Evolutionary conservation across 805 yeast genomes (phyloP), one percentile per base, ranked within the genome.

Genomic region (Ogataea henricii): DNA sequence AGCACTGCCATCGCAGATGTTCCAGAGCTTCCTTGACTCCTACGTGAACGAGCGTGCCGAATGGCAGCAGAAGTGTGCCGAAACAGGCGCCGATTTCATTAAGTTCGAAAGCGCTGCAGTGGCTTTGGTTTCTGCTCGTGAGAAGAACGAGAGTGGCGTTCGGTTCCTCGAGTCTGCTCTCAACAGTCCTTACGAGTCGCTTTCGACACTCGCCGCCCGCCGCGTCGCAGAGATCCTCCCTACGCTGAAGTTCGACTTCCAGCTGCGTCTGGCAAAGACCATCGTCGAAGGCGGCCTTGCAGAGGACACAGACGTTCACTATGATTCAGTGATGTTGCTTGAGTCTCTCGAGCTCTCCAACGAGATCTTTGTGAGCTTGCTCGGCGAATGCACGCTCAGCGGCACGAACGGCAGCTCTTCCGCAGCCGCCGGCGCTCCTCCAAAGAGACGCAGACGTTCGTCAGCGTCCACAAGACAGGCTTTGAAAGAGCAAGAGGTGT

Each of bases 361-460:
- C 40, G 79, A 76, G 1, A 62, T 84, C 18, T 82, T 89, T 60
- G 77, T 80, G 40, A 72, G 77, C 6, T 64, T 88, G 18, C 73
- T 91, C 49, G 73, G 76, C 26, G 78, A 78, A 22, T 82, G 60
- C 23, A 20, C n/a, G 21, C 23, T 34, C 22, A 34, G 13, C 37
- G 13, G 23, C 22, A 12, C 37, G 10, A 27, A n/a, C 9, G 21
- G 23, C 20, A 34, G 23, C 23, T 56, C 62, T 25, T 54, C 58
- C 22, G 66, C 68, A 39, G 34, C 53, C 5, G 57, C 71, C 6
- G 78, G 78, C 6, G 50, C 49, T 17, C 25, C 52, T 9, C 58
- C 89, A 13, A 88, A 89, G 66, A 81, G 96, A 68, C 83, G 97
- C 74, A 79, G 97, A 71, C 70, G 87, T 55, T 84, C 94, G 1